These are phyloP conservation scores for Rhododendron ovatum DNA, from an alignment of 148 eudicot genomes.

Conservation along the genomic window DNA sequence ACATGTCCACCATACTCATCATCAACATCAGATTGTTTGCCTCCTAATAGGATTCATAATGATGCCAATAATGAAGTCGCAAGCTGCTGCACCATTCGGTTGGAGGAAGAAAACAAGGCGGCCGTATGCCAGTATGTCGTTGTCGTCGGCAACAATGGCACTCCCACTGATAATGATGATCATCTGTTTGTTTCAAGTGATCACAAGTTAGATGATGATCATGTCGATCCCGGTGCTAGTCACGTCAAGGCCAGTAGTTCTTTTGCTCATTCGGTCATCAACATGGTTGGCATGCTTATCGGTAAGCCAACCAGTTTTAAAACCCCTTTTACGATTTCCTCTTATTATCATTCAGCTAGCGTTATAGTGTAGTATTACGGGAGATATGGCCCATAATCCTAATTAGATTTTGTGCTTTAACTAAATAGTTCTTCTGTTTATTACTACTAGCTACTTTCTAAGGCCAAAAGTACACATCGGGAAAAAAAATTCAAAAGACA, in stretches of 20 bases:
- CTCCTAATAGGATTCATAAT: neutral
- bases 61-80: constrained; percentile 9
- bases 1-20: neutral
- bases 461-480: neutral
- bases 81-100: constrained; percentile 12
- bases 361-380: too few species aligned
- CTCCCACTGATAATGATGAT: neutral
- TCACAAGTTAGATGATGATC: neutral
- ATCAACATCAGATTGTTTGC: constrained; percentile 8
- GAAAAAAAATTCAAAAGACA: too few species aligned
- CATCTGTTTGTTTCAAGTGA: neutral
- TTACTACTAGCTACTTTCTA: neutral
- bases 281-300: constrained; percentile 83
- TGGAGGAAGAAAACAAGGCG: constrained; percentile 26
- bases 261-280: constrained; percentile 61
- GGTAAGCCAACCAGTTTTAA: constrained; percentile 27
- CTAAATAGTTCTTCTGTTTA: neutral
- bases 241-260: constrained; percentile 38
- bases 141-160: too few species aligned
- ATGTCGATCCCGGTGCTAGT: constrained; percentile 1
- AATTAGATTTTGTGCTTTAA: too few species aligned
- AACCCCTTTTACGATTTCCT: too few species aligned
- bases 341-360: too few species aligned
- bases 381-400: too few species aligned
- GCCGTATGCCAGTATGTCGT: constrained; percentile 23